These are phyloP conservation scores for Taxillus chinensis DNA, from an alignment of 164 flowering plant species.

Conservation along the genomic window DNA sequence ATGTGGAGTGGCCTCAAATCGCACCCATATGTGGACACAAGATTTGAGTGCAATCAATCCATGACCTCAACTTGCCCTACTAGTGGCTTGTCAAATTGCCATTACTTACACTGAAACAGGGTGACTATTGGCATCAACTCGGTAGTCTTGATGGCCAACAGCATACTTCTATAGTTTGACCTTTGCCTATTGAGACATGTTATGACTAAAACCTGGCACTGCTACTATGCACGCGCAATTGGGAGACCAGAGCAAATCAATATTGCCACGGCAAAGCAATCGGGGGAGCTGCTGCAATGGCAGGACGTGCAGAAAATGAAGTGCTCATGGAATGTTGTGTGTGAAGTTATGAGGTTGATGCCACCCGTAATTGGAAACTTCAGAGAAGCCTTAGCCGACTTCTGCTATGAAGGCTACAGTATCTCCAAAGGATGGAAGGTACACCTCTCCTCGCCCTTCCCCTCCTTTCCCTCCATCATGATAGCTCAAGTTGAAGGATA, in stretches of 20 bases:
- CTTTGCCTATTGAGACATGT: too few species aligned
- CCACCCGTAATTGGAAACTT: neutral
- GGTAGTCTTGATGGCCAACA: too few species aligned
- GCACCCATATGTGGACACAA: too few species aligned
- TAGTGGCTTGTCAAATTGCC: too few species aligned
- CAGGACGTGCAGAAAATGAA: neutral
- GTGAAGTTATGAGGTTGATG: neutral
- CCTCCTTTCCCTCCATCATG: neutral
- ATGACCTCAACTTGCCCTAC: too few species aligned
- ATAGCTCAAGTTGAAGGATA: neutral
- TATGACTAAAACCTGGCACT: neutral
- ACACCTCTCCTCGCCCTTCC: neutral
- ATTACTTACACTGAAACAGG: too few species aligned
- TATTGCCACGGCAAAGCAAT: neutral
- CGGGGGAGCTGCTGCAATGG: neutral
- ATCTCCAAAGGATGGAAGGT: constrained; percentile 1
- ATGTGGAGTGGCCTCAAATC: too few species aligned
- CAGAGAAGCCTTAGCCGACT: neutral
- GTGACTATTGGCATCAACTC: too few species aligned
- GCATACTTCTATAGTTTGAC: too few species aligned
- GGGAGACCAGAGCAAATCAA: neutral
- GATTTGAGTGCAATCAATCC: too few species aligned
- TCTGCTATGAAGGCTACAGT: neutral
- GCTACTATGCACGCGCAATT: neutral
- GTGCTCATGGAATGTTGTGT: neutral